phyloP scores from a whole-genome alignment of 2,329 filamentous ascomycete species.

The Triangularia setosa region DNA sequence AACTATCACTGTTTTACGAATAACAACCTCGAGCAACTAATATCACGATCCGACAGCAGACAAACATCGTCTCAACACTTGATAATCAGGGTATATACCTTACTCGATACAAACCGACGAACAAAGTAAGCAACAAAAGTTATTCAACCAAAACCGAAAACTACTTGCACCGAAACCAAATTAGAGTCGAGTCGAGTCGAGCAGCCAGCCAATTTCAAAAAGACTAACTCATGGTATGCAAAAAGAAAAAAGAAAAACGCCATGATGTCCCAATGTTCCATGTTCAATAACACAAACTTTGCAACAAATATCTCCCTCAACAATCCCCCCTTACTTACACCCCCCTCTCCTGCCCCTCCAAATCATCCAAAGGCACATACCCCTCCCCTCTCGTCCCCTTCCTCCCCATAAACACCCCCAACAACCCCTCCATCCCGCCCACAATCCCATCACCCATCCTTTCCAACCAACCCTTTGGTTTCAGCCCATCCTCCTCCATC shows the following conservation, averaged over 20 bases:
- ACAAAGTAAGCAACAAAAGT: background rate
- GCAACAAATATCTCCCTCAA: too few relatives aligned
- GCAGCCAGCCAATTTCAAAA: too few relatives aligned
- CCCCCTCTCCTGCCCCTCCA: conserved; percentile 36
- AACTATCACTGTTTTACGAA: too few relatives aligned
- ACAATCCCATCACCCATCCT: conserved; percentile 39
- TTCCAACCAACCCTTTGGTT: conserved; percentile 54
- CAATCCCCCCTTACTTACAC: conserved; percentile 10
- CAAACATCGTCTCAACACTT: too few relatives aligned
- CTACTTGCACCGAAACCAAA: background rate
- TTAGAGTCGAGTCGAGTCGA: too few relatives aligned
- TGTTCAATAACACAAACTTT: background rate
- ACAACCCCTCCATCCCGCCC: conserved; percentile 39
- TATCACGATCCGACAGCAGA: too few relatives aligned
- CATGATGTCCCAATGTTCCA: background rate
- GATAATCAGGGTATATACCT: background rate
- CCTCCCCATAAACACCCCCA: conserved; percentile 1
- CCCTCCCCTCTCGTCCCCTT: conserved; percentile 40
- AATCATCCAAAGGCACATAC: conserved; percentile 55
- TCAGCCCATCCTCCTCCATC: conserved; percentile 67
- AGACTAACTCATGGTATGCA: background rate
- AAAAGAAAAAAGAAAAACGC: background rate
- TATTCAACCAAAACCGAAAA: background rate
- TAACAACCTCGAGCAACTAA: too few relatives aligned
- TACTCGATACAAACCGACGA: background rate